Evolutionary conservation across 345 rosid genomes (phyloP), one percentile per base, ranked within the genome.

Genomic region (Bruguiera sexangula): DNA sequence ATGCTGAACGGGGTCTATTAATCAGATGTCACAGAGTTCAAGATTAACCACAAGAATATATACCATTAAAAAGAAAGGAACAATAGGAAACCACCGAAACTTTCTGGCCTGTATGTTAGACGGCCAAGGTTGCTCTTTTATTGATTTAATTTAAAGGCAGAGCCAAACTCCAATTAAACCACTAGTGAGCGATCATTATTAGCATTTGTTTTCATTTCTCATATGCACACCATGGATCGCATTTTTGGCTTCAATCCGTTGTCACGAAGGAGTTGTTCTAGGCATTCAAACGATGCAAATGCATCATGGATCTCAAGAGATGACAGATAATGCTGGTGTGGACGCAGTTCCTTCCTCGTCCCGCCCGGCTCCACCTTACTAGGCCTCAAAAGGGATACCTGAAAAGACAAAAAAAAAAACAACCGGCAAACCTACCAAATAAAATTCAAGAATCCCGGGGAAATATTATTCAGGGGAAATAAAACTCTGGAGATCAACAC

Each of bases 351-450:
- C 61, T 63, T 57, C 51, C 30, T 39, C 60, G 21, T 34, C 32
- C 59, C 10, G 5, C 4, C 53, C 5, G 9, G 3, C 55, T 21
- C 73, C 63, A 68, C 58, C 64, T 68, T 36, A 24, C 43, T 61
- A 61, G 63, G 68, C 77, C 50, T 13, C 5, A 3, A 13, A 52
- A 20, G 24, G 24, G 52, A 26, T 20, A 63, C 22, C 7, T n/a
- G 8, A 36, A 65, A 11, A 3, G 20, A 57, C 22, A 13, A 13
- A 13, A 13, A n/a, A 13, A 13, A 57, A 19, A 37, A 10, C 32
- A 36, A 16, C 29, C 16, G 51, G 24, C 61, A 51, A 61, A 37
- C 62, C 73, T 66, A 63, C 73, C 77, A 79, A 74, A 63, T 70
- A 70, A 26, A 19, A 56, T 21, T 30, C 34, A 60, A 60, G n/a